Conservation (phyloP, 2,329 filamentous ascomycete species). For the Juglanconis sp. region DNA sequence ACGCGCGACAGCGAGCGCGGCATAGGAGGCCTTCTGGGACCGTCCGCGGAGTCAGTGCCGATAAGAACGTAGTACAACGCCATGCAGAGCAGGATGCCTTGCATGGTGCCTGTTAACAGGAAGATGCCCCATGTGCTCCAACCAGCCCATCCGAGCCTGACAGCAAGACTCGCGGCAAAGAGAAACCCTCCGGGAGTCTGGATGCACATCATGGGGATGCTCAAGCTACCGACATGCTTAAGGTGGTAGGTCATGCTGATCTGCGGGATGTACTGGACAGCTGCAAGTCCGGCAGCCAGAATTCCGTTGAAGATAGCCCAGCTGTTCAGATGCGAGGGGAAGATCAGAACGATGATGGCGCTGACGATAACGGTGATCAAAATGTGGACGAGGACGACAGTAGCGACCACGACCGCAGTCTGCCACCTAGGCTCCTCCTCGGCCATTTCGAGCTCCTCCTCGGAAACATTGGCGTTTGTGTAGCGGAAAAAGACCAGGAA, state of each 20-base stretch:
- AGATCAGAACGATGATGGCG: constrained; percentile 61
- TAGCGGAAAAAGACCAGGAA: constrained; percentile 92
- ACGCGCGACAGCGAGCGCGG: constrained; percentile 41
- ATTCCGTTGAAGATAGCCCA: constrained; percentile 89
- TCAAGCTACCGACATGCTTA: constrained; percentile 84
- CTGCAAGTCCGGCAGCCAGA: constrained; percentile 73
- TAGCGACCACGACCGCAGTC: constrained; percentile 73
- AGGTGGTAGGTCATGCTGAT: constrained; percentile 87
- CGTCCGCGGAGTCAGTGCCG: constrained; percentile 23
- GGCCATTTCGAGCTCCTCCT: constrained; percentile 40
- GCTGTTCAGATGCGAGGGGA: constrained; percentile 60
- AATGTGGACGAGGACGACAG: constrained; percentile 71
- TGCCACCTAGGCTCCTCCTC: constrained; percentile 65
- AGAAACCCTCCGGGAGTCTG: constrained; percentile 91
- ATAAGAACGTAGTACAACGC: constrained; percentile 67
- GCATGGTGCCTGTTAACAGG: constrained; percentile 78
- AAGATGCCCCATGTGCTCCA: constrained; percentile 98
- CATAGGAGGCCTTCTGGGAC: constrained; percentile 34
- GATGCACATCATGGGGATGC: constrained; percentile 97
- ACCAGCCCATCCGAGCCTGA: constrained; percentile 72
- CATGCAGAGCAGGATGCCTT: constrained; percentile 77
- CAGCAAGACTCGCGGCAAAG: constrained; percentile 81
- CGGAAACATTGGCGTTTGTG: constrained; percentile 47
- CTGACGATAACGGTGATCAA: constrained; percentile 68
- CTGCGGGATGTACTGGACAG: constrained; percentile 90